Base-by-base conservation (phyloP, 345 rosid species). In the Camelina hispida region DNA sequence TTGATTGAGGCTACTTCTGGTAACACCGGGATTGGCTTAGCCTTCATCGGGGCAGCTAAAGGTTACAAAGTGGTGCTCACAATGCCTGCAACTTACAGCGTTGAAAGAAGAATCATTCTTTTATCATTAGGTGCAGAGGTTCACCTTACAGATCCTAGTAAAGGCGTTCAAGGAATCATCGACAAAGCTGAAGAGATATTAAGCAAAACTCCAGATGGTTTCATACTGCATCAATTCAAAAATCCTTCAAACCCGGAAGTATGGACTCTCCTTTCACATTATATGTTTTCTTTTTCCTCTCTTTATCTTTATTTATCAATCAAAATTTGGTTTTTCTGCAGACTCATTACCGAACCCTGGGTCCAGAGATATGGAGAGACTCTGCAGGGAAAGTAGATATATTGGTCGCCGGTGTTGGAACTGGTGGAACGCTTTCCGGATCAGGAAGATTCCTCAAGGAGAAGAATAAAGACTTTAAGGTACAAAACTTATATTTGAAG, bases 21-120 rank as follows among this genome's bases (percentile, higher is more conserved):
- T 12, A 89, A 91, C 80, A 88, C 93, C 0, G 94, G 97, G 72
- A 93, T 90, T 34, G 94, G 91, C 38, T 42, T 93, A 74, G 96
- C 94, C 2, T 83, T 74, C 43, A 72, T 91, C 25, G 93, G 89
- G 7, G 96, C 96, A 44, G 76, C 82, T 17, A 87, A 73, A 76
- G 92, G 92, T 42, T 91, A 88, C 84, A 89, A 75, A 78, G 79
- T 87, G 54, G 79, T 87, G 18, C 67, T 89, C 4, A 42, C 73
- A 11, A 86, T 91, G 96, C 93, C 97, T 11, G 73, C 84, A 17
- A 51, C 77, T 2, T 23, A 38, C 75, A 91, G 91, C 74, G 16
- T 86, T 2, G 97, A 94, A 78, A 82, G 96, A 82, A 88, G 82
- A 77, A 75, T 84, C 35, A 44, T 89, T 55, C 81, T 91, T 2